Evolutionary conservation across 305 asterid genomes (phyloP), one percentile per base, ranked within the genome.

Genomic region (Fraxinus ornus): DNA sequence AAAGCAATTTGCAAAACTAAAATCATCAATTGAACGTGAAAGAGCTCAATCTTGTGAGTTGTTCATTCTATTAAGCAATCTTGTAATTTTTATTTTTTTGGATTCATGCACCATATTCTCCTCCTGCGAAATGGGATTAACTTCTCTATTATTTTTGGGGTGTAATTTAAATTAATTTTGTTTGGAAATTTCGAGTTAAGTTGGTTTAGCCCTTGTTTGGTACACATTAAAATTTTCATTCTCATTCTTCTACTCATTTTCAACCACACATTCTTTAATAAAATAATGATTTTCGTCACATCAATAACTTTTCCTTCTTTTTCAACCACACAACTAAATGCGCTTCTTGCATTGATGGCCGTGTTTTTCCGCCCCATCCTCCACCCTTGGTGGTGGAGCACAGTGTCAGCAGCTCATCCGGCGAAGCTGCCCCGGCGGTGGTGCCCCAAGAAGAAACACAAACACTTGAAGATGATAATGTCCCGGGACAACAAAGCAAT

Each of bases 301-400:
- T n/a, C n/a, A n/a, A n/a, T n/a, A n/a, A n/a, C n/a, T n/a, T n/a
- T n/a, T n/a, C n/a, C n/a, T n/a, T n/a, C n/a, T n/a, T n/a, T n/a
- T n/a, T n/a, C n/a, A n/a, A n/a, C n/a, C n/a, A n/a, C n/a, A n/a
- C n/a, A n/a, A n/a, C 89, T 24, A 93, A 92, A 87, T 93, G 96
- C 82, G 91, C 88, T 28, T 79, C 97, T 66, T 93, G 97, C 83
- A 88, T 93, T n/a, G 94, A 91, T 17, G 96, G 96, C 1, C 88
- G 90, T 81, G 84, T 90, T 82, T 88, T 86, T 80, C 90, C 87
- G n/a, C 88, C 75, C 4, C 37, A 86, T 3, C 90, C 87, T 47
- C 85, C 85, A 7, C 79, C 79, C 2, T 55, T 81, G 60, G 92
- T 82, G 78, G 85, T 78, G 85, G 90, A 86, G 86, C 88, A 78